Conservation (phyloP, 441 rosid species). For the Pelargonium myrrhifolium region DNA sequence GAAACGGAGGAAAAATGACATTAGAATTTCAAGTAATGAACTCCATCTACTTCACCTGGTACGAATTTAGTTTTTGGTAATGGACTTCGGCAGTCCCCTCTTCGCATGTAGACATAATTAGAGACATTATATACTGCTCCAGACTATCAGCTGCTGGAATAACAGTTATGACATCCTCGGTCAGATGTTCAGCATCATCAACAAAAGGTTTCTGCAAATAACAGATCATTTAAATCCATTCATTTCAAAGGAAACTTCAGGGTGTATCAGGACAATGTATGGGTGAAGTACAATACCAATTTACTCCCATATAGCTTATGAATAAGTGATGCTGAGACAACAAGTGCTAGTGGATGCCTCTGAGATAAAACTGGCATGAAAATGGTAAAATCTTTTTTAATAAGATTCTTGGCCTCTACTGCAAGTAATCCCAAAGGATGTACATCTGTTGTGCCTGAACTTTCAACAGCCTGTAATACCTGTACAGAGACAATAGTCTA, state of each 20-base stretch:
- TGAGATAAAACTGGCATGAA: conserved; percentile 74
- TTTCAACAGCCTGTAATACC: conserved; percentile 61
- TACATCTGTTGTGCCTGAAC: conserved; percentile 52
- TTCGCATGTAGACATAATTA: conserved; percentile 54
- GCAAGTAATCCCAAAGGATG: conserved; percentile 89
- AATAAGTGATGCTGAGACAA: conserved; percentile 73
- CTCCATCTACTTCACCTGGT: conserved; percentile 52
- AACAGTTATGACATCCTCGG: conserved; percentile 89
- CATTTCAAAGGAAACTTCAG: conserved; percentile 8
- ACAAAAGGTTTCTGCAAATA: conserved; percentile 87
- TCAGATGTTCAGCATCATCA: conserved; percentile 80
- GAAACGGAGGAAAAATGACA: neutral
- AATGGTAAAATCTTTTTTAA: conserved; percentile 58
- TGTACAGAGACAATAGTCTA: conserved; percentile 30
- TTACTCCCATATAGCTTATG: conserved; percentile 85
- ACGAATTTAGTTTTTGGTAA: conserved; percentile 61
- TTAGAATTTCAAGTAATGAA: conserved; percentile 3
- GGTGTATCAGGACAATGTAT: conserved; percentile 2
- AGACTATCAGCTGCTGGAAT: conserved; percentile 91
- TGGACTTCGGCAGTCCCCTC: conserved; percentile 58
- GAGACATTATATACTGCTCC: conserved; percentile 71
- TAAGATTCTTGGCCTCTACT: conserved; percentile 71
- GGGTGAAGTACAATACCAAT: conserved; percentile 45
- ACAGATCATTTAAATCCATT: conserved; percentile 20
- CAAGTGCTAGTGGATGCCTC: conserved; percentile 78